Evolutionary conservation across 23 red algal genomes (phyloP).

Genomic region (Chondrus crispus): DNA sequence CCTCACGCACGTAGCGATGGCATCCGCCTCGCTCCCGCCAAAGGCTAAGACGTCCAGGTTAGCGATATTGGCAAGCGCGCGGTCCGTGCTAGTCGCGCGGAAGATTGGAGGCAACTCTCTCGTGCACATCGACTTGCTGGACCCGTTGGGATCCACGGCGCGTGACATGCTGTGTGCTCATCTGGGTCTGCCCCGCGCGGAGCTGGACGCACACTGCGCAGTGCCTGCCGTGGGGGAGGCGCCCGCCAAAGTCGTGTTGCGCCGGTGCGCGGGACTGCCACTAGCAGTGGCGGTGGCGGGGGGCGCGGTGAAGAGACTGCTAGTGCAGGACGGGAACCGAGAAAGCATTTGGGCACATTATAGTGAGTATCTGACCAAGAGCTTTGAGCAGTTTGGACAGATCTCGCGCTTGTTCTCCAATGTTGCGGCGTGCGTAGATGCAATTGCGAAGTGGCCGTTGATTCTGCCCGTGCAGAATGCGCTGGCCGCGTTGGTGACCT

Average conservation of each 20-base stretch:
- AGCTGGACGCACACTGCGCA: constrained; percentile 33
- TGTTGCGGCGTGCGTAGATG: constrained; percentile 1
- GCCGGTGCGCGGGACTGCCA: constrained; percentile 34
- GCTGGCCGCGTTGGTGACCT: constrained; percentile 7
- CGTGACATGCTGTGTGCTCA: constrained; percentile 52
- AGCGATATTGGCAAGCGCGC: neutral
- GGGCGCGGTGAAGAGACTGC: constrained; percentile 43
- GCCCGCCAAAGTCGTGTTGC: constrained; percentile 12
- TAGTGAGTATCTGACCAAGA: constrained; percentile 21
- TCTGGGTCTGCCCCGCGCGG: constrained; percentile 1
- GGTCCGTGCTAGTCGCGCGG: neutral
- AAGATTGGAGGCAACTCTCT: constrained; percentile 13
- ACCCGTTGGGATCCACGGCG: neutral
- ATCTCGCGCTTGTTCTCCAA: constrained; percentile 38
- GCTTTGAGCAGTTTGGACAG: constrained; percentile 58
- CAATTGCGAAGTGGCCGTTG: constrained; percentile 7
- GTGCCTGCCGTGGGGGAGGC: neutral
- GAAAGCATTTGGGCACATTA: constrained; percentile 38
- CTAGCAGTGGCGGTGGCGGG: constrained; percentile 41
- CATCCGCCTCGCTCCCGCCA: too few species aligned
- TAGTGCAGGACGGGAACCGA: neutral
- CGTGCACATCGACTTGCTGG: neutral
- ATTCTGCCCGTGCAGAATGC: neutral
- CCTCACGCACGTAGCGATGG: neutral
- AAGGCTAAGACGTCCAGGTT: too few species aligned